Conservation (phyloP, 805 yeast species). For the Starmerella vaccinii region DNA sequence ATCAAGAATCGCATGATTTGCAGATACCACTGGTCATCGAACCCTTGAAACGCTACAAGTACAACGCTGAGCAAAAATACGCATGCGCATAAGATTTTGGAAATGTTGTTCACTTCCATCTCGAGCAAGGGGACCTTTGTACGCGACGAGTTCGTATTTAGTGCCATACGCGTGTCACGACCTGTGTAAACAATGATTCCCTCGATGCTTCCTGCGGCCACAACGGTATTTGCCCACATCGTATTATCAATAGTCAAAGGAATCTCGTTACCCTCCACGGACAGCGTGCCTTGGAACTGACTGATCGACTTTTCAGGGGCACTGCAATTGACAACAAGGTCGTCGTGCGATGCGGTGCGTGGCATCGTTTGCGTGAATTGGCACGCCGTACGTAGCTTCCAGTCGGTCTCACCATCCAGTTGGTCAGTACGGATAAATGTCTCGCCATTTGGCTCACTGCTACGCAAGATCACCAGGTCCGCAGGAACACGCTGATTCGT, state of each 20-base stretch:
- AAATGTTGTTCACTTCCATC: constrained; percentile 75
- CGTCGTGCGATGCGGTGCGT: constrained; percentile 31
- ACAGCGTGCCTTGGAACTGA: constrained; percentile 63
- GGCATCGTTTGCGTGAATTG: constrained; percentile 54
- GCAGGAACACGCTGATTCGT: constrained; percentile 90
- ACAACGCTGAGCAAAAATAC: constrained; percentile 69
- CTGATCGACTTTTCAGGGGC: constrained; percentile 81
- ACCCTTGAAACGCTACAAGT: constrained; percentile 73
- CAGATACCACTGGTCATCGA: constrained; percentile 65
- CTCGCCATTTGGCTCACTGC: constrained; percentile 74
- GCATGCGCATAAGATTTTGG: constrained; percentile 78
- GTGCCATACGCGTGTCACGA: constrained; percentile 81
- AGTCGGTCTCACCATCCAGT: constrained; percentile 97
- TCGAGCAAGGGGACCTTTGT: constrained; percentile 86
- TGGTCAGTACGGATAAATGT: constrained; percentile 94
- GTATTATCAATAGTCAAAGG: constrained; percentile 79
- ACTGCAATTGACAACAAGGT: constrained; percentile 54
- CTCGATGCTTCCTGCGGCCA: constrained; percentile 85
- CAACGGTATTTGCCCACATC: constrained; percentile 94
- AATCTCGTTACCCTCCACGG: constrained; percentile 44
- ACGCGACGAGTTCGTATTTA: constrained; percentile 81
- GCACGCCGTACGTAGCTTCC: constrained; percentile 83
- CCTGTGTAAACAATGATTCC: constrained; percentile 91
- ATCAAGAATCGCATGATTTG: constrained; percentile 85
- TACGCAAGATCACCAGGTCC: constrained; percentile 73